Conservation (phyloP, 2,329 filamentous ascomycete genomes). For the Claviceps monticola region DNA sequence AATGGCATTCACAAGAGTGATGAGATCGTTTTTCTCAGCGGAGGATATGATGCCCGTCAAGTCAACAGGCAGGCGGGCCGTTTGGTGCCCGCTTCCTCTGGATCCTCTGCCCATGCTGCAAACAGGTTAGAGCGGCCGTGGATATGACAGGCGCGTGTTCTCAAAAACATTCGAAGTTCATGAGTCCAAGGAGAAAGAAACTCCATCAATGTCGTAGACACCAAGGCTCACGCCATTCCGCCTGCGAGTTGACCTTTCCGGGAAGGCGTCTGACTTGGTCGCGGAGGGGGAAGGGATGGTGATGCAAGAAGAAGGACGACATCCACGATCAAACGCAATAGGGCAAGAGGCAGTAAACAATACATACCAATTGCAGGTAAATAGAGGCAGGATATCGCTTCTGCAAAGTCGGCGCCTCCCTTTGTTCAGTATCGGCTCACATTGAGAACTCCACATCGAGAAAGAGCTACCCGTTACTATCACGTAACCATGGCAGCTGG, state of each 20-base stretch:
- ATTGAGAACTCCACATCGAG: slow-evolving; percentile 1
- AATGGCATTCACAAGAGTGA: slow-evolving; percentile 35
- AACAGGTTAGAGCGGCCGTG: not conserved
- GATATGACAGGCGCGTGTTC: not conserved
- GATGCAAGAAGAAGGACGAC: not conserved
- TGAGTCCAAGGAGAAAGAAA: not conserved
- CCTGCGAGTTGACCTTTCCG: not conserved
- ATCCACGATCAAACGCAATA: not conserved
- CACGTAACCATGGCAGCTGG: slow-evolving; percentile 1
- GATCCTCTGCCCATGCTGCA: slow-evolving; percentile 26
- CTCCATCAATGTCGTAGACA: not conserved
- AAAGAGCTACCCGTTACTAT: slow-evolving; percentile 1
- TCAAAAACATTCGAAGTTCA: slow-evolving; percentile 1
- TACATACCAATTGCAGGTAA: not conserved
- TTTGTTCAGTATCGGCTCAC: slow-evolving; percentile 5
- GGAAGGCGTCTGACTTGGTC: not conserved
- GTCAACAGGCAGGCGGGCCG: slow-evolving; percentile 32
- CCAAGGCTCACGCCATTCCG: not conserved
- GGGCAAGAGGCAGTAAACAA: not conserved
- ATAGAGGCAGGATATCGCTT: not conserved
- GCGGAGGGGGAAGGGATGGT: not conserved
- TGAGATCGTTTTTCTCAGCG: slow-evolving; percentile 37
- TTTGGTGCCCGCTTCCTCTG: slow-evolving; percentile 18
- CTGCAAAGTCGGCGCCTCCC: slow-evolving; percentile 1
- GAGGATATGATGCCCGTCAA: slow-evolving; percentile 33